A percentile compares a stretch with the other conserved stretches of the same genome.
Evolutionary conservation across 768 basidiomycete genomes (phyloP).

Genomic region (Pulveroboletus sp.): DNA sequence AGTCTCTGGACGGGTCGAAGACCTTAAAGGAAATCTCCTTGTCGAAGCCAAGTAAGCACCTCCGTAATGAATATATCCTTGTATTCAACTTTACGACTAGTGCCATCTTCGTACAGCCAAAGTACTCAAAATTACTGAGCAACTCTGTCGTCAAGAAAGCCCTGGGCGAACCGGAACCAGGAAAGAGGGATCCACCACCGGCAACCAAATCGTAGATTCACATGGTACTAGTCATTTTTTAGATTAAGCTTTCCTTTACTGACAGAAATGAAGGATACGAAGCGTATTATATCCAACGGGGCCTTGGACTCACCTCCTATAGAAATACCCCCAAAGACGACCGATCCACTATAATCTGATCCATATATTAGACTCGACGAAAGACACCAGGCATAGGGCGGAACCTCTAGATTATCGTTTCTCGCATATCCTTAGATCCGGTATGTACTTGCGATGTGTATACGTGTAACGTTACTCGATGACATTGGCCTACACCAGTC

Average conservation of each 20-base stretch:
- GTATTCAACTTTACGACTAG: slow-evolving; percentile 35
- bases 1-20: slow-evolving; percentile 73
- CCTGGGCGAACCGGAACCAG: slow-evolving; percentile 55
- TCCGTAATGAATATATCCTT: background rate
- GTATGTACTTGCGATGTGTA: too few species aligned
- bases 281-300: background rate
- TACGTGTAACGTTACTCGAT: too few species aligned
- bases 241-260: background rate
- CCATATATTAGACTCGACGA: too few species aligned
- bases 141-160: slow-evolving; percentile 55
- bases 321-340: background rate
- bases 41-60: slow-evolving; percentile 77
- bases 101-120: slow-evolving; percentile 85
- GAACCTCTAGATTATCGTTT: too few species aligned
- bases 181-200: slow-evolving; percentile 24
- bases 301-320: background rate
- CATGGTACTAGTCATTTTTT: background rate
- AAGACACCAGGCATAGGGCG: too few species aligned
- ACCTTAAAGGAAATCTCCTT: slow-evolving; percentile 75
- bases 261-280: background rate
- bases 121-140: slow-evolving; percentile 77
- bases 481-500: too few species aligned
- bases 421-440: too few species aligned
- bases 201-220: slow-evolving; percentile 22
- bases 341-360: background rate